Evolutionary conservation across 139 green algal genomes (phyloP).

Genomic region (Closterium sp.): DNA sequence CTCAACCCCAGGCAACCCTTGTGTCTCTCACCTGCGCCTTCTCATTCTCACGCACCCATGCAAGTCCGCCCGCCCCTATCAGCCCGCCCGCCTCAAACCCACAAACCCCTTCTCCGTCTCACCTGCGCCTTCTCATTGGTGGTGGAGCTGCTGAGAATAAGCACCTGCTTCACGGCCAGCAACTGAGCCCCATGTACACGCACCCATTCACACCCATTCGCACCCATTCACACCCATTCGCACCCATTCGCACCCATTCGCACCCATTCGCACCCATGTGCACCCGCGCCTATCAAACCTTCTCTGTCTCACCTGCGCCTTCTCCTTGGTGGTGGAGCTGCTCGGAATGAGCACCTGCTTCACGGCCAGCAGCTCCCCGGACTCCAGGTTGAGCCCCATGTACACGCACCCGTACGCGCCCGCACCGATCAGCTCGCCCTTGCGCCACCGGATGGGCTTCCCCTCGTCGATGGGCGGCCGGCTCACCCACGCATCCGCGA

Average conservation of each 20-base stretch:
- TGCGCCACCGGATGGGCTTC: slow-evolving; percentile 66
- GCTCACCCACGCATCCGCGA: neutral
- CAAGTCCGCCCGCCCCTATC: too few species aligned
- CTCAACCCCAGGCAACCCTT: too few species aligned
- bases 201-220: too few species aligned
- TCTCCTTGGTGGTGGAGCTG: slow-evolving; percentile 33
- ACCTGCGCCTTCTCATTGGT: too few species aligned
- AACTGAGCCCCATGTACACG: slow-evolving; percentile 83
- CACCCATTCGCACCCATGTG: too few species aligned
- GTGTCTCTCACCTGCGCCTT: too few species aligned
- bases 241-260: too few species aligned
- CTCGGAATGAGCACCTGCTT: slow-evolving; percentile 77
- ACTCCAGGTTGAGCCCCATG: slow-evolving; percentile 84
- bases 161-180: slow-evolving; percentile 93
- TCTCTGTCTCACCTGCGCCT: slow-evolving; percentile 16
- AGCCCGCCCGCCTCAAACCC: too few species aligned
- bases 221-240: too few species aligned
- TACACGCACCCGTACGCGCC: slow-evolving; percentile 92
- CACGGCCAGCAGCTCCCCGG: slow-evolving; percentile 87
- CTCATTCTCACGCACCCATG: too few species aligned
- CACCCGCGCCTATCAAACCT: slow-evolving; percentile 77
- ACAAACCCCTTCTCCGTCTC: too few species aligned
- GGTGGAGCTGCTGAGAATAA: too few species aligned
- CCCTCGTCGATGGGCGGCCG: neutral
- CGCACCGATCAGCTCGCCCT: slow-evolving; percentile 83